phyloP scores from a whole-genome alignment of 2,329 filamentous ascomycete species.

The Aspergillus sp. region DNA sequence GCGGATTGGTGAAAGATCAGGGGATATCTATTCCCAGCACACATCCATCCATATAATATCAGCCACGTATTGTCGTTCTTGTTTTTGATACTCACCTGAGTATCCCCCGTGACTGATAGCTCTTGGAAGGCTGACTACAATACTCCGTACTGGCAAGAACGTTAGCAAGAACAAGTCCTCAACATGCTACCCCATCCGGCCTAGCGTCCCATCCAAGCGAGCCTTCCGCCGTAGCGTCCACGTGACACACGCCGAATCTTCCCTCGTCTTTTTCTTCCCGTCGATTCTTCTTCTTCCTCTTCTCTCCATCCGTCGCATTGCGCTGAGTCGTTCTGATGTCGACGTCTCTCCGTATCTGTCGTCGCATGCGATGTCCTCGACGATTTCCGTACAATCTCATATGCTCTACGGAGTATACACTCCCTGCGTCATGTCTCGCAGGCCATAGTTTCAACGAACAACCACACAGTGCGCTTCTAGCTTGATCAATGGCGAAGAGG shows the following conservation, averaged over 20 bases:
- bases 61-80: too few species aligned
- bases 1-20: too few species aligned
- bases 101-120: too few species aligned
- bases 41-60: too few species aligned
- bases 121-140: too few species aligned
- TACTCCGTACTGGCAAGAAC: too few species aligned
- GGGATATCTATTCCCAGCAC: too few species aligned
- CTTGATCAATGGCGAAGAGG: conserved; percentile 37
- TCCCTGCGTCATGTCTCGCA: neutral
- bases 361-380: neutral
- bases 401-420: neutral
- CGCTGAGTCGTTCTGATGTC: neutral
- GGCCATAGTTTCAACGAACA: neutral
- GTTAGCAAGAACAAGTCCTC: too few species aligned
- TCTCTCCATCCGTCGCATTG: neutral
- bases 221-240: neutral
- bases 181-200: neutral
- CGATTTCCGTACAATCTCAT: neutral
- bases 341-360: neutral
- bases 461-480: conserved; percentile 41
- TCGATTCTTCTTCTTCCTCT: neutral
- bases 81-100: too few species aligned
- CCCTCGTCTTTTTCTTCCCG: neutral
- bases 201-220: neutral
- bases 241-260: neutral